Conservation (phyloP, 257 asterid genomes). For the Solanum okadae region DNA sequence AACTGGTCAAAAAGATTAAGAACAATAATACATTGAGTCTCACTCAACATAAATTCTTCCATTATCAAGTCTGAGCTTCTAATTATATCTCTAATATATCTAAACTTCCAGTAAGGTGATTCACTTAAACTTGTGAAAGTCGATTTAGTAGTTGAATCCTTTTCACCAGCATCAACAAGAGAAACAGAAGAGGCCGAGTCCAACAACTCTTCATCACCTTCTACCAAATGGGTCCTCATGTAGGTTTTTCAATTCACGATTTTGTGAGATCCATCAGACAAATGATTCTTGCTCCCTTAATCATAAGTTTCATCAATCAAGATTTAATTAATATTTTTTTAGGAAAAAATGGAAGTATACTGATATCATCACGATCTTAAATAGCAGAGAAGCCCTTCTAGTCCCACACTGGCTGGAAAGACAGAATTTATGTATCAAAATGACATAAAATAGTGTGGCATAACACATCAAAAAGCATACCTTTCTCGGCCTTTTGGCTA, state of each 20-base stretch:
- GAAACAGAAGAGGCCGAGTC: constrained; percentile 68
- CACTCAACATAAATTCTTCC: constrained; percentile 52
- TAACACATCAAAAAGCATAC: background rate
- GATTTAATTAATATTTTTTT: background rate
- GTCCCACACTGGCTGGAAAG: background rate
- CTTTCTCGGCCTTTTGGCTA: constrained; percentile 41
- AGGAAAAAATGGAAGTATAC: background rate
- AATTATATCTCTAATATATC: constrained; percentile 42
- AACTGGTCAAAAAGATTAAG: constrained; percentile 46
- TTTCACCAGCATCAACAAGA: constrained; percentile 26
- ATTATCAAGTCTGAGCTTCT: constrained; percentile 22
- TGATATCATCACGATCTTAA: background rate
- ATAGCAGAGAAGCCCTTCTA: background rate
- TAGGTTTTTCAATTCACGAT: constrained; percentile 34
- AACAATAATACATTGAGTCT: constrained; percentile 36
- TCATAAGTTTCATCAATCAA: constrained; percentile 1
- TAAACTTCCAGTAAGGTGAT: constrained; percentile 46
- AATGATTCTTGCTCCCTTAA: constrained; percentile 33
- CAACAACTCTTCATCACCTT: constrained; percentile 48
- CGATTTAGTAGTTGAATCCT: constrained; percentile 23
- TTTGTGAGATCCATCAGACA: constrained; percentile 38
- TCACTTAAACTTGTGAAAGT: constrained; percentile 19
- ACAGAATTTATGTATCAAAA: background rate
- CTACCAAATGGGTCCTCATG: constrained; percentile 22
- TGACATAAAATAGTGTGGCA: background rate